Conservation (phyloP, 2,329 filamentous ascomycete species). For the Metarhizium humberi region DNA sequence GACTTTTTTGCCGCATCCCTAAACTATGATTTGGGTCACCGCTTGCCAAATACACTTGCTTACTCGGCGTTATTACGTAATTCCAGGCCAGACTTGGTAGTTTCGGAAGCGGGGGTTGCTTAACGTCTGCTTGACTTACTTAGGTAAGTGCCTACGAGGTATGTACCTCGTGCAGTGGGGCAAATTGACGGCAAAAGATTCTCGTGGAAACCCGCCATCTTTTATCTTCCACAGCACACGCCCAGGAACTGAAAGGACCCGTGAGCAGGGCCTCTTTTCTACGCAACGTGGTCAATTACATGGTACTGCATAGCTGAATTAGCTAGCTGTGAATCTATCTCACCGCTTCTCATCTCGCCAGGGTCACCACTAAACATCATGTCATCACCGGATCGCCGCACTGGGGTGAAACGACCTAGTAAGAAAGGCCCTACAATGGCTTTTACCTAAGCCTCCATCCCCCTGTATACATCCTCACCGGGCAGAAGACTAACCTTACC, state of each 20-base stretch:
- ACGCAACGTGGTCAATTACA: not conserved
- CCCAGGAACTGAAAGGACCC: not conserved
- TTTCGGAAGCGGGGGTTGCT: too few relatives aligned
- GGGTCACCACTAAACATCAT: constrained; percentile 13
- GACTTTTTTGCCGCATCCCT: too few relatives aligned
- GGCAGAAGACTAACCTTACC: not conserved
- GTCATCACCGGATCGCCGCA: constrained; percentile 30
- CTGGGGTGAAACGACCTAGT: constrained; percentile 35
- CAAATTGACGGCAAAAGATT: not conserved
- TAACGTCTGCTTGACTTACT: too few relatives aligned
- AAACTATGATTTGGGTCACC: too few relatives aligned
- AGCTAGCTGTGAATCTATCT: not conserved
- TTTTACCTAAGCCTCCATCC: not conserved
- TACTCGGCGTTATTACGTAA: too few relatives aligned
- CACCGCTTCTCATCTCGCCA: not conserved
- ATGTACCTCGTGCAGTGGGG: not conserved
- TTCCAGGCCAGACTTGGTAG: too few relatives aligned
- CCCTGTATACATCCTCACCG: too few relatives aligned
- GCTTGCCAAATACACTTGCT: too few relatives aligned
- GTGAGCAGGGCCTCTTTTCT: not conserved
- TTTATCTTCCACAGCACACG: not conserved
- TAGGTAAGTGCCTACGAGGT: too few relatives aligned
- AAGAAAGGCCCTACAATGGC: constrained; percentile 14
- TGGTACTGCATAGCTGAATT: not conserved
- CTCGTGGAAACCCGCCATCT: not conserved